Conservation (phyloP, 768 basidiomycete species). For the Podaxis sp. region DNA sequence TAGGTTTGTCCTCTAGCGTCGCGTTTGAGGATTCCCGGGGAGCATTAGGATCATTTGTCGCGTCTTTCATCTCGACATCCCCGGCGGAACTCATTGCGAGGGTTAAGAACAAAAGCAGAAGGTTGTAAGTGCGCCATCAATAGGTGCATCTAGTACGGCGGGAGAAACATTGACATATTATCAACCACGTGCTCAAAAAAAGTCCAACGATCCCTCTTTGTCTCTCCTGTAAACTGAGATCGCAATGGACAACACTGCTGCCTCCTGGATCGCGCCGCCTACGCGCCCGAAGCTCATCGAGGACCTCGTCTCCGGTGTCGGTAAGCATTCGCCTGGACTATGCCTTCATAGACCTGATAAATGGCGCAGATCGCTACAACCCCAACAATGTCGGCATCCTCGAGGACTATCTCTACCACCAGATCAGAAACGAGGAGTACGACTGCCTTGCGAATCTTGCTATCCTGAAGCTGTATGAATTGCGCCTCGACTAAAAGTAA, state of each 20-base stretch:
- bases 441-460: constrained; percentile 95
- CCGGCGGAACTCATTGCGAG: constrained; percentile 7
- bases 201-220: constrained; percentile 14
- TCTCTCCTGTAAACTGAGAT: constrained; percentile 13
- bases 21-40: not conserved
- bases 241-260: constrained; percentile 45
- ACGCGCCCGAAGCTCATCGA: constrained; percentile 87
- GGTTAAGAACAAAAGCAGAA: not conserved
- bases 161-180: not conserved
- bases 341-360: constrained; percentile 9
- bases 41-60: not conserved
- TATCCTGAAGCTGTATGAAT: constrained; percentile 78
- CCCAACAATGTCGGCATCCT: constrained; percentile 90
- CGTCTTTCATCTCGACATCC: constrained; percentile 16
- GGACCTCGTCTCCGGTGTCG: constrained; percentile 87
- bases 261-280: constrained; percentile 64
- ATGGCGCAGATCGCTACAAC: constrained; percentile 87
- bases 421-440: constrained; percentile 88
- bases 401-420: constrained; percentile 95
- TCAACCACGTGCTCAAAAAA: constrained; percentile 30
- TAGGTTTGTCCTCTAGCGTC: not conserved
- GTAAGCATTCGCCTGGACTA: constrained; percentile 39
- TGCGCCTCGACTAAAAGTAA: constrained; percentile 18
- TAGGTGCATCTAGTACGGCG: not conserved
- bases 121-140: not conserved